Evolutionary conservation across 2,329 filamentous ascomycete species (phyloP).

Genomic region (Aureobasidium uvarum): DNA sequence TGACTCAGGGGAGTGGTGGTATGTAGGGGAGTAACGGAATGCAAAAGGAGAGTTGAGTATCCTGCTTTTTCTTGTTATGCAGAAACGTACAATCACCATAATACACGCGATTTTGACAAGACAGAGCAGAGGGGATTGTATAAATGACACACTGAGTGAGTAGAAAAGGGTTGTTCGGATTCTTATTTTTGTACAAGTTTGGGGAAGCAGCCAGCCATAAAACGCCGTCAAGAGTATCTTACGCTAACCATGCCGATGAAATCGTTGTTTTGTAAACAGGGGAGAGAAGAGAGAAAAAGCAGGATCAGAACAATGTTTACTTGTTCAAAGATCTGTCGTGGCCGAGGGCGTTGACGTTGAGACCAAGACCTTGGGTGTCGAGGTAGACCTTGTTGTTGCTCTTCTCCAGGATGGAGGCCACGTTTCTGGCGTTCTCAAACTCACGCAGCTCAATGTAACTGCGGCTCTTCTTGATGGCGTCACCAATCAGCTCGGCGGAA

Average conservation of each 20-base stretch:
- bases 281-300: slow-evolving; percentile 10
- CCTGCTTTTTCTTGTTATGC: background rate
- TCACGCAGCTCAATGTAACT: slow-evolving; percentile 96
- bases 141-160: background rate
- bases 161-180: slow-evolving; percentile 4
- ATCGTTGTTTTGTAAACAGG: slow-evolving; percentile 10
- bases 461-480: slow-evolving; percentile 99
- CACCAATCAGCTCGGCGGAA: slow-evolving; percentile 95
- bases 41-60: too few relatives aligned
- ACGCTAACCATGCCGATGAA: slow-evolving; percentile 23
- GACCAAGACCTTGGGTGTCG: slow-evolving; percentile 82
- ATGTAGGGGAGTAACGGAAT: background rate
- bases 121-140: background rate
- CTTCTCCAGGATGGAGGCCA: slow-evolving; percentile 86
- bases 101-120: background rate
- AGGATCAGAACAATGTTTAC: slow-evolving; percentile 27
- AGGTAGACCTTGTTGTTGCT: slow-evolving; percentile 92
- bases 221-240: slow-evolving; percentile 22
- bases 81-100: background rate
- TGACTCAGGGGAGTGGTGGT: slow-evolving; percentile 20
- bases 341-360: slow-evolving; percentile 67
- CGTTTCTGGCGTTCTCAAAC: slow-evolving; percentile 91
- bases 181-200: slow-evolving; percentile 23
- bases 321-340: slow-evolving; percentile 37
- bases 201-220: slow-evolving; percentile 20